Evolutionary conservation across 78 protist genomes (phyloP).

Genomic region (Speleostelium caveatum): DNA sequence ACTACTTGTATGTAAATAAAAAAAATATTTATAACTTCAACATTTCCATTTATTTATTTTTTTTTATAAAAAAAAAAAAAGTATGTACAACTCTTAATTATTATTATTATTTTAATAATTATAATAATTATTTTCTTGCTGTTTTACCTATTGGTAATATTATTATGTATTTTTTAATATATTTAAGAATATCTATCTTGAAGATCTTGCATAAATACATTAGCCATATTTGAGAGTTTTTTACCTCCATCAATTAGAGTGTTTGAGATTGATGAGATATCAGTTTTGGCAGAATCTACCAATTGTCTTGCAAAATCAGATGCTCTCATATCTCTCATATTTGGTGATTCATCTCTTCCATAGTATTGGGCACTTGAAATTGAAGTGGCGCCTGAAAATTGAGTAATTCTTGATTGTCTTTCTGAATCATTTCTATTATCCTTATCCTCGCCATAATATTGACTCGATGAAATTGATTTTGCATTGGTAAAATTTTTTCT

Average conservation of each 20-base stretch:
- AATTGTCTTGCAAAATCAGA: slow-evolving; percentile 19
- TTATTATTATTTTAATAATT: background rate
- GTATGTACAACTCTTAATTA: too few species aligned
- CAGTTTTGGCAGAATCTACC: slow-evolving; percentile 38
- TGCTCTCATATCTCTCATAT: background rate
- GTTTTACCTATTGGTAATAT: background rate
- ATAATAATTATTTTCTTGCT: background rate
- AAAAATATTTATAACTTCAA: too few species aligned
- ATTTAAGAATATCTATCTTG: slow-evolving; percentile 64
- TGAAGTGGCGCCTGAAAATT: slow-evolving; percentile 57
- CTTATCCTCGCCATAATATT: slow-evolving; percentile 74
- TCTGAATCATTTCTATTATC: slow-evolving; percentile 63
- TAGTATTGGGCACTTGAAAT: slow-evolving; percentile 81
- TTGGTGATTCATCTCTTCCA: slow-evolving; percentile 56
- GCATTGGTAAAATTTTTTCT: slow-evolving; percentile 77
- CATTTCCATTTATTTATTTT: too few species aligned
- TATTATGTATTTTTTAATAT: background rate
- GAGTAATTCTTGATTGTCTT: slow-evolving; percentile 41
- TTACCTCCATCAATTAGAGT: slow-evolving; percentile 23
- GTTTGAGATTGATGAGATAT: slow-evolving; percentile 33
- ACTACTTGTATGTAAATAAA: too few species aligned
- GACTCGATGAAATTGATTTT: slow-evolving; percentile 77
- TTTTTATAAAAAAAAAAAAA: too few species aligned
- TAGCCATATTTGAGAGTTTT: slow-evolving; percentile 49
- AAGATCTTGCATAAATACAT: slow-evolving; percentile 19